These are phyloP conservation scores for Amanita phalloides DNA, from an alignment of 768 basidiomycete genomes.

Conservation along the genomic window DNA sequence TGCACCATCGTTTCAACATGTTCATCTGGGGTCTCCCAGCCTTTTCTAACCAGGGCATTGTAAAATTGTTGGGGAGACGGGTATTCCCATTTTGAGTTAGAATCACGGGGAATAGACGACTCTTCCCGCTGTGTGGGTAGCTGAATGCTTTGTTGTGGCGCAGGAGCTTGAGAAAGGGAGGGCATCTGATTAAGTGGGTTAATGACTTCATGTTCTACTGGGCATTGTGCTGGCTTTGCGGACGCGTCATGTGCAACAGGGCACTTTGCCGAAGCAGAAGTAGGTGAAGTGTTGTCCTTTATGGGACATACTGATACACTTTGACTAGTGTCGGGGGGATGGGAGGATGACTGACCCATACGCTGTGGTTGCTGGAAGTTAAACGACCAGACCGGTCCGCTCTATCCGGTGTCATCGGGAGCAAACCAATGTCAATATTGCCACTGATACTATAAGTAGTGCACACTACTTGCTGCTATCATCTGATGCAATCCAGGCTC, in stretches of 20 bases:
- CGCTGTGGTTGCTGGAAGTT: background rate
- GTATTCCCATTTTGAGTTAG: constrained; percentile 72
- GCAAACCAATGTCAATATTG: no score
- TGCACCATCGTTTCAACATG: constrained; percentile 95
- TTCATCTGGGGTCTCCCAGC: constrained; percentile 95
- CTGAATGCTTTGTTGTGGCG: constrained; percentile 40
- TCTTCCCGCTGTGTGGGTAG: constrained; percentile 67
- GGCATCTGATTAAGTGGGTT: constrained; percentile 88
- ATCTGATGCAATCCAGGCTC: no score
- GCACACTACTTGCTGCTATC: no score
- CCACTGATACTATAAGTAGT: no score
- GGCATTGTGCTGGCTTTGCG: constrained; percentile 41
- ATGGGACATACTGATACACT: constrained; percentile 27
- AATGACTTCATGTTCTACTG: constrained; percentile 47
- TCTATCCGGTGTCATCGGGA: background rate
- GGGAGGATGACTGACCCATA: constrained; percentile 10
- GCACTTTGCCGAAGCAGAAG: constrained; percentile 22
- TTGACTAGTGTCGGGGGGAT: constrained; percentile 16
- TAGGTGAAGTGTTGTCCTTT: constrained; percentile 16
- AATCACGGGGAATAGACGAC: constrained; percentile 79
- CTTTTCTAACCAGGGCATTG: constrained; percentile 92
- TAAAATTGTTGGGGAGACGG: constrained; percentile 97
- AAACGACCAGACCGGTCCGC: background rate
- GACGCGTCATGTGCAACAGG: constrained; percentile 30
- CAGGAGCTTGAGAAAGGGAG: constrained; percentile 55